These are phyloP conservation scores for Tylopilus rubrobrunneus DNA, from an alignment of 768 basidiomycete species.

Conservation along the genomic window DNA sequence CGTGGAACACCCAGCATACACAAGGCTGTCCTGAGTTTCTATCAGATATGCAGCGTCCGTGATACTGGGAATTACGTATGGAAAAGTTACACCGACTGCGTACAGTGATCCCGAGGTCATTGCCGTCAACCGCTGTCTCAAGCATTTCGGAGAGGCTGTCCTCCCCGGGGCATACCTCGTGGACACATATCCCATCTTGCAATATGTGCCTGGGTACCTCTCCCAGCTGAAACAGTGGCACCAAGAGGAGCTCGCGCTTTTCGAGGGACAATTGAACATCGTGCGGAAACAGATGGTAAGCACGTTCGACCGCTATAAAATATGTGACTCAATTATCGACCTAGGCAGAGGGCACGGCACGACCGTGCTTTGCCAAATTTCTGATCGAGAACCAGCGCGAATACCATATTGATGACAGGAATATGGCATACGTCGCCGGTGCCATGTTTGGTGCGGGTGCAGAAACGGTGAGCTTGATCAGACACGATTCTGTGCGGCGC, in stretches of 20 bases:
- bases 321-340: neutral
- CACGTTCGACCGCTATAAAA: neutral
- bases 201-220: slow-evolving; percentile 8
- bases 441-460: slow-evolving; percentile 10
- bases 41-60: slow-evolving; percentile 6
- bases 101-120: slow-evolving; percentile 7
- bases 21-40: neutral
- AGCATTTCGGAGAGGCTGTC: neutral
- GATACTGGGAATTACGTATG: slow-evolving; percentile 1
- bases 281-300: slow-evolving; percentile 6
- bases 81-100: slow-evolving; percentile 5
- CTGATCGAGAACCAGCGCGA: neutral
- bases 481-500: neutral
- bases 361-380: slow-evolving; percentile 4
- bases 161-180: slow-evolving; percentile 3
- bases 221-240: slow-evolving; percentile 4
- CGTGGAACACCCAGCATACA: neutral
- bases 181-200: slow-evolving; percentile 6
- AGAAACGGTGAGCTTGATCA: slow-evolving; percentile 6
- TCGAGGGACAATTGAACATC: slow-evolving; percentile 1
- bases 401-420: neutral
- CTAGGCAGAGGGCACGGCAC: slow-evolving; percentile 1
- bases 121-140: slow-evolving; percentile 1
- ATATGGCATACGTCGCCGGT: slow-evolving; percentile 6
- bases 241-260: slow-evolving; percentile 8